Evolutionary conservation across 306 rosid species (phyloP).

Genomic region (Cucurbita argyrosperma): DNA sequence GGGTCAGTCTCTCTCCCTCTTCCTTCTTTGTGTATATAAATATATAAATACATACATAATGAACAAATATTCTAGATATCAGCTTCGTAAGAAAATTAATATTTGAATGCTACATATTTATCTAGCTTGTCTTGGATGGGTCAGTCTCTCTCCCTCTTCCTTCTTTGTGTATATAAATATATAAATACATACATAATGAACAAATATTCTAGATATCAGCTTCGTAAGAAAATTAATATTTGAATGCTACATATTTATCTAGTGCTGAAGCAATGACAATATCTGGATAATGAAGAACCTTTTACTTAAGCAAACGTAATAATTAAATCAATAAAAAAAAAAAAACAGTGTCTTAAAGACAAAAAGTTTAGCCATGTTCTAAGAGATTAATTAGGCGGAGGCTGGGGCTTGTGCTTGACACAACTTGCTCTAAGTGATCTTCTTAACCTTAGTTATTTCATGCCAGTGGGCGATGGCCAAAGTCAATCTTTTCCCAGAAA

Average conservation of each 20-base stretch:
- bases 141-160: slow-evolving; percentile 19
- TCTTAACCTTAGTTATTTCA: neutral
- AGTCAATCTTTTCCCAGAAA: neutral
- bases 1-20: slow-evolving; percentile 44
- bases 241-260: neutral
- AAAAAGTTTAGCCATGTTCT: neutral
- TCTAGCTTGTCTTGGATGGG: slow-evolving; percentile 77
- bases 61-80: neutral
- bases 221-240: neutral
- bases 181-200: neutral
- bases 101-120: neutral
- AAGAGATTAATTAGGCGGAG: neutral
- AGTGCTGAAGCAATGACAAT: neutral
- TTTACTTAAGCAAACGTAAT: neutral
- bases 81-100: neutral
- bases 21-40: neutral
- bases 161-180: neutral
- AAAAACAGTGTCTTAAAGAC: neutral
- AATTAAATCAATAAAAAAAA: neutral
- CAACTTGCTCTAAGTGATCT: neutral
- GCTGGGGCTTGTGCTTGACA: neutral
- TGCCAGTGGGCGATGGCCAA: neutral
- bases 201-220: neutral
- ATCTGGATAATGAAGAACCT: neutral
- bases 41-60: neutral